Base-by-base conservation (phyloP, 2,329 filamentous ascomycete genomes). In the Hypoxylon sp. region DNA sequence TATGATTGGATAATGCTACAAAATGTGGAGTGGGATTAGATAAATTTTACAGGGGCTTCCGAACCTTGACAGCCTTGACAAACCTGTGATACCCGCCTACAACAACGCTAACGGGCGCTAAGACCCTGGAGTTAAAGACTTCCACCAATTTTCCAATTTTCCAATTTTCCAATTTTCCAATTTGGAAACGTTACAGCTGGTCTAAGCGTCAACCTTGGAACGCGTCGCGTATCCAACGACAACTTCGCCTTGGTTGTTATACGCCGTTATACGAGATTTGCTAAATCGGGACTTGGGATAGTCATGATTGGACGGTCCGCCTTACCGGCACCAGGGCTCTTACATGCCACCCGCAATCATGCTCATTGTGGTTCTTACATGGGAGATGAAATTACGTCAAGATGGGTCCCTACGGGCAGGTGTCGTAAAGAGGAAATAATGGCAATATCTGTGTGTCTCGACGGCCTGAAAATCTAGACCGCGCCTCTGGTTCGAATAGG, bases 251-350 rank as follows among this genome's bases (percentile, higher is more conserved):
- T 14, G 19, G 14, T 64, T 24, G 26, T 42, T 33, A 50, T 55
- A 56, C 37, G 48, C 29, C 26, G 19, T 39, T 42, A 52, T 44
- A 57, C 50, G 33, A 51, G 24, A 26, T 37, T 60, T 59, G 53
- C 67, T 67, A 51, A 54, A 61, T 67, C 24, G 42, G 55, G 55
- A 63, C 6, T 31, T 39, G 26, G 11, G 48, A 46, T 54, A 46
- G 37, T 46, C 29, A 5, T 66, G 59, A 66, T 69, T 69, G 63
- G 67, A 33, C 14, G 19, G 17, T n/a, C 8, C 14, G 33, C 37
- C 29, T 56, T n/a, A 52, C 53, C 42, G 26, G 29, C 33, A 39
- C 56, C 42, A 50, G 46, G 59, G 59, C 22, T 65, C 57, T 63
- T 51, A 46, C 31, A 46, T 58, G 37, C 42, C 52, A 57, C 53